A percentile compares a stretch with the other conserved stretches of the same genome.
Conservation (phyloP, 805 yeast species). For the Zygoascus biomembranicola region DNA sequence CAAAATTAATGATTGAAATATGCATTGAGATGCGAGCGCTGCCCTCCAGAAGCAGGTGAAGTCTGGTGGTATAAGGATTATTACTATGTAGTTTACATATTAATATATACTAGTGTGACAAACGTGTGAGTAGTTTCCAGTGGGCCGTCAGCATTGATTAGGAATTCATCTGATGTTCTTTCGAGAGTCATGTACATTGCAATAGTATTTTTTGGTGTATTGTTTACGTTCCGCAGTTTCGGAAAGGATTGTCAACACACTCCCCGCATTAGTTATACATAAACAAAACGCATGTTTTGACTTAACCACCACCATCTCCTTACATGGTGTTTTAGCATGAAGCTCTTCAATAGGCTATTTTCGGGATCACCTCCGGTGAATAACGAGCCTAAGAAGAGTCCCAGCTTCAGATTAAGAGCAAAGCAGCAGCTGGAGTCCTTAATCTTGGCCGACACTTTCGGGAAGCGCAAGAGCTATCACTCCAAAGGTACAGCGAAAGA, state of each 20-base stretch:
- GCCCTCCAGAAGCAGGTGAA: no score
- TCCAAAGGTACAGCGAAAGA: neutral
- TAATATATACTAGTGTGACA: no score
- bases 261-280: neutral
- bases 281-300: neutral
- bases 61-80: no score
- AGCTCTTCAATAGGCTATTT: neutral
- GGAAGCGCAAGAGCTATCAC: neutral
- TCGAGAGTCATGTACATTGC: no score
- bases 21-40: no score
- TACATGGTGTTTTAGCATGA: neutral
- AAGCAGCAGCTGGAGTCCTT: neutral
- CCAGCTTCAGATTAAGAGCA: neutral
- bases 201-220: no score
- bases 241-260: neutral
- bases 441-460: neutral
- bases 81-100: no score
- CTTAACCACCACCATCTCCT: neutral
- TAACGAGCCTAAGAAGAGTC: neutral
- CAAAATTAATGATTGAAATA: no score
- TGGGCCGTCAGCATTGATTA: no score
- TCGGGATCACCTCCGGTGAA: neutral
- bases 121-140: no score
- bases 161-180: no score
- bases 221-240: neutral